Base-by-base conservation (phyloP, 2,329 filamentous ascomycete species). In the Hypoxylon sp. region DNA sequence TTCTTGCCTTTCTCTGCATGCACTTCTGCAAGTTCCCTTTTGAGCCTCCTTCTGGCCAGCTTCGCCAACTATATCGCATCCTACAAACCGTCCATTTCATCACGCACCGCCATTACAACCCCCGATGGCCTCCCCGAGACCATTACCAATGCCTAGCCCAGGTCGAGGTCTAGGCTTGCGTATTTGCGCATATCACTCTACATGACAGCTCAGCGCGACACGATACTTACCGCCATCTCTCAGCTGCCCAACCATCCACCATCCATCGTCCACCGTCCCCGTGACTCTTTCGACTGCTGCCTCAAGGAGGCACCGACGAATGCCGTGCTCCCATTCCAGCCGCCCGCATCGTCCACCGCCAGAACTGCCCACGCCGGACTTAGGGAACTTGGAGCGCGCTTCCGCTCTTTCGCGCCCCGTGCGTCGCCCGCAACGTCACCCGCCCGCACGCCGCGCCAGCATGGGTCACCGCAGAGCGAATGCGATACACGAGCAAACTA, bases 181-280 rank as follows among this genome's bases (percentile, higher is more conserved):
- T 47, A 56, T 42, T 24, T 45, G 47, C 55, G 55, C 52, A 57
- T 54, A 56, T 60, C 48, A 58, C 52, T 35, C 18, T 62, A 51
- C 57, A 58, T 65, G 49, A 64, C 55, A 48, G 63, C 60, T 53
- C 62, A 56, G 33, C 58, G 54, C 47, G 35, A 60, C 55, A 62
- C 63, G 40, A 62, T 53, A 54, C 60, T 63, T 63, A 63, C 60
- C 60, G 60, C 60, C 60, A 57, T 42, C 38, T 60, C 57, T 60
- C 47, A 57, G 48, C 55, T 51, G 37, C 46, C 42, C 21, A 40
- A 46, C 56, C 56, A 55, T 55, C 57, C 46, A 58, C 49, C 60
- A 55, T 58, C 52, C 56, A 57, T 24, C 21, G 51, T 29, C 37
- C 38, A 7, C 43, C 35, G 26, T 35, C 33, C 53, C 40, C 60